Evolutionary conservation across 768 basidiomycete species (phyloP).

Genomic region (Clathrus columnatus): DNA sequence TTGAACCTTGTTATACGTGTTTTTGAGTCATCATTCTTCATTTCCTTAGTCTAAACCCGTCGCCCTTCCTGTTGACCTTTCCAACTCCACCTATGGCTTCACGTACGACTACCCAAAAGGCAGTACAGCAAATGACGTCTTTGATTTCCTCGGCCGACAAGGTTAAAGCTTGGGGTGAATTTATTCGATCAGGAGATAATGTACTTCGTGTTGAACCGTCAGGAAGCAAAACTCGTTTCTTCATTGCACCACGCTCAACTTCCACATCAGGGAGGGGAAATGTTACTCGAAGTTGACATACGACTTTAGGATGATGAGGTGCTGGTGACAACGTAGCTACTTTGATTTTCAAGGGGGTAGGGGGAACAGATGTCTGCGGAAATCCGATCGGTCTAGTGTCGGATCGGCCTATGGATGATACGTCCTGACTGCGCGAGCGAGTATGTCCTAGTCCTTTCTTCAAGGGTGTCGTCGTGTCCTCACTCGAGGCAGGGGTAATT

Average conservation of each 20-base stretch:
- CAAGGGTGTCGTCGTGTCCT: neutral
- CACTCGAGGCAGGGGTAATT: slow-evolving; percentile 21
- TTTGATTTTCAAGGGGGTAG: slow-evolving; percentile 33
- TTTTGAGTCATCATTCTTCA: slow-evolving; percentile 32
- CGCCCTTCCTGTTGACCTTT: slow-evolving; percentile 65
- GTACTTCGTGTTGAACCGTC: slow-evolving; percentile 17
- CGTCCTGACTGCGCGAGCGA: neutral
- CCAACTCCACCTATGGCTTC: slow-evolving; percentile 91
- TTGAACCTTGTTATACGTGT: neutral
- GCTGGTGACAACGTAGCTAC: slow-evolving; percentile 84
- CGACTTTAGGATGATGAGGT: slow-evolving; percentile 93
- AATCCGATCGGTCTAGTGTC: neutral
- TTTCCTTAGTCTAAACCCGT: slow-evolving; percentile 58
- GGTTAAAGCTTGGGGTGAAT: slow-evolving; percentile 36
- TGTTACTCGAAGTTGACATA: slow-evolving; percentile 84
- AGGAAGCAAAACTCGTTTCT: slow-evolving; percentile 37
- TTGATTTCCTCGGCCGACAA: slow-evolving; percentile 90
- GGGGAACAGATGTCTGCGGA: slow-evolving; percentile 10
- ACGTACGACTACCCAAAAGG: slow-evolving; percentile 84
- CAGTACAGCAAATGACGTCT: slow-evolving; percentile 81
- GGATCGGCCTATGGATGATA: neutral
- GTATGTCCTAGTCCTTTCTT: neutral
- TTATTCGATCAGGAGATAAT: neutral
- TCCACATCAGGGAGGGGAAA: slow-evolving; percentile 81
- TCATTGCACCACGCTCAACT: slow-evolving; percentile 48